Evolutionary conservation across 2,329 filamentous ascomycete genomes (phyloP), one percentile per base, ranked within the genome.

Genomic region (Pseudopithomyces chartarum): DNA sequence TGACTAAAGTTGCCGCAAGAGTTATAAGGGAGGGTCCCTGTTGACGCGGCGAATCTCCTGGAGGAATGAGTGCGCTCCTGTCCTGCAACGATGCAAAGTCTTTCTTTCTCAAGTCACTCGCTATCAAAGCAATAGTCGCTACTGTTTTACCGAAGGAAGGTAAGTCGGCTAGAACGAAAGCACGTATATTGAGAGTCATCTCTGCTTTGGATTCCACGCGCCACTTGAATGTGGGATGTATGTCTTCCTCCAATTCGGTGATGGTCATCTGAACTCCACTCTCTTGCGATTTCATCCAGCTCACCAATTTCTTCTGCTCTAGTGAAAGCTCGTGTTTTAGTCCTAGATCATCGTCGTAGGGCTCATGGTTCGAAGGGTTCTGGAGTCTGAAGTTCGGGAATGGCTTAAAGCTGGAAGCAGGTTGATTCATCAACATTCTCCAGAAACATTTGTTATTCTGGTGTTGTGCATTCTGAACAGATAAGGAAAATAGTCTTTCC

Each of bases 111-210:
- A 78, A 77, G 43, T 82, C 78, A 3, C 74, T 69, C 36, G 84
- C 78, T 32, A 88, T 81, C 12, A 89, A 70, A 0, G 80, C 85
- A 11, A 90, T 76, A 2, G 81, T 82, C 0, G 84, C 81, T 1
- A 86, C 82, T 0, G 87, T 90, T 64, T 90, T 90, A 0, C 87
- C 88, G 65, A 87, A 90, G 0, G 85, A 87, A 34, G 88, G 85
- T 43, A 85, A 79, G 64, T 89, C 86, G 2, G 86, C 86, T 29
- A 88, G 76, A 20, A 90, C 78, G 5, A 87, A 87, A 13, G 87
- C 87, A 17, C 79, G 80, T 39, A 87, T 58, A 34, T 57, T 38
- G 50, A 77, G 46, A n/a, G 69, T 22, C 33, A 76, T 68, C 56
- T 79, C 63, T 17, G 80, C 82, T 17, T 70, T 74, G 1, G 78